A percentile compares a stretch with the other conserved stretches of the same genome.
Evolutionary conservation across 345 rosid genomes (phyloP).

Genomic region (Adansonia digitata): DNA sequence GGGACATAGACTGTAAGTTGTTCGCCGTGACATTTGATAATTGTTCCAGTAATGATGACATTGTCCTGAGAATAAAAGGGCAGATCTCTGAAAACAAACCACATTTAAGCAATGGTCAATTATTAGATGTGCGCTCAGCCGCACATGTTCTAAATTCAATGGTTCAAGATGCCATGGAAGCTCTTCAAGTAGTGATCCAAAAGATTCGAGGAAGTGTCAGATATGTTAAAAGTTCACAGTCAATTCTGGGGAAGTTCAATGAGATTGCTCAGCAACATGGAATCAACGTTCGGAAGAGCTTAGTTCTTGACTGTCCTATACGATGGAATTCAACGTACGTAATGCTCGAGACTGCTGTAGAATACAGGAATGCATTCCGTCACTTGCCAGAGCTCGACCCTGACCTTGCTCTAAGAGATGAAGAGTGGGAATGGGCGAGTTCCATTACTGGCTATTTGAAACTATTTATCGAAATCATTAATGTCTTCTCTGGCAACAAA

Average conservation of each 20-base stretch:
- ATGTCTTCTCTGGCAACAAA: background rate
- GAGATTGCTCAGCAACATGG: slow-evolving; percentile 68
- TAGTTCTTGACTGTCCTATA: slow-evolving; percentile 55
- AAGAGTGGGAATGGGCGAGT: slow-evolving; percentile 79
- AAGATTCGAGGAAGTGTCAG: slow-evolving; percentile 72
- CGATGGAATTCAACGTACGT: slow-evolving; percentile 70
- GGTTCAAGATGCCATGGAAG: slow-evolving; percentile 67
- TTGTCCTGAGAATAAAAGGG: slow-evolving; percentile 57
- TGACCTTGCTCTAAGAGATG: slow-evolving; percentile 50
- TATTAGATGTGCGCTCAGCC: slow-evolving; percentile 68
- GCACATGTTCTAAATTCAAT: slow-evolving; percentile 57
- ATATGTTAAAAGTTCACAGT: slow-evolving; percentile 73
- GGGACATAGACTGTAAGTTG: slow-evolving; percentile 84
- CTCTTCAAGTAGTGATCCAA: slow-evolving; percentile 50
- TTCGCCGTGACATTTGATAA: slow-evolving; percentile 80
- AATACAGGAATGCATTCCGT: slow-evolving; percentile 56
- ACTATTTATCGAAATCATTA: slow-evolving; percentile 53
- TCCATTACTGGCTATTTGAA: slow-evolving; percentile 56
- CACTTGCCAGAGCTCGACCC: slow-evolving; percentile 64
- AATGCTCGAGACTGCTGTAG: slow-evolving; percentile 78
- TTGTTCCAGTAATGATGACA: slow-evolving; percentile 55
- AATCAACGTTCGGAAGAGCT: slow-evolving; percentile 44
- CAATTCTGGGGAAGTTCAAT: slow-evolving; percentile 53
- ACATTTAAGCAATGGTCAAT: slow-evolving; percentile 50
- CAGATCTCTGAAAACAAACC: slow-evolving; percentile 58